Evolutionary conservation across 495 filamentous ascomycete genomes (phyloP), one percentile per base, ranked within the genome.

Genomic region (Penicillium pancosmium): DNA sequence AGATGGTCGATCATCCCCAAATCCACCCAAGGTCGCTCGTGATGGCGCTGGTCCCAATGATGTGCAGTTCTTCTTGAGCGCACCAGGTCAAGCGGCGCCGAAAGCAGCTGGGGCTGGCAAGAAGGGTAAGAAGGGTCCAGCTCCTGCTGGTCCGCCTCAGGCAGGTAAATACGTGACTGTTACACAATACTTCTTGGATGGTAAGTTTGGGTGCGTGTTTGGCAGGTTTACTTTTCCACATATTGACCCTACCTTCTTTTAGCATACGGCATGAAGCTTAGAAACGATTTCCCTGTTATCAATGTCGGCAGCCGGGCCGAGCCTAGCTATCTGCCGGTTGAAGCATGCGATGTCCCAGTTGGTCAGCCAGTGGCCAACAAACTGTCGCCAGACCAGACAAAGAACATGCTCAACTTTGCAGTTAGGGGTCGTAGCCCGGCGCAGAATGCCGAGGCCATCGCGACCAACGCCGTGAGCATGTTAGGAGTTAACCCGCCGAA

Each of bases 351-450:
- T 3, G 81, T 95, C 8, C 60, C 86, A 5, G 81, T 84, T 8
- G 91, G 91, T 0, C 91, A 97, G 66, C 62, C 82, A 10, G 68
- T 86, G 13, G 76, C 78, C 56, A 64, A 74, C 1, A 85, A 86
- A 68, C 77, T 91, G 21, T 69, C 64, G 13, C 70, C 77, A 0
- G 67, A 73, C 3, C 89, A 91, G 62, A 88, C 86, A 0, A 68
- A 77, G 0, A 51, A 69, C 0, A 93, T 93, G 88, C 80, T 91
- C 19, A 66, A 64, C 2, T 90, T 92, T 67, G 86, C 91, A 1
- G 88, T 87, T 35, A 64, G 46, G 38, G 62, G 60, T 10, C 82
- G 89, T 12, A 70, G 71, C 10, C 89, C 91, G 0, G 77, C 71
- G 0, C 73, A 79, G 36, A 95, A 95, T 62, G 89, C 88, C 0